Evolutionary conservation across 139 green algal species (phyloP).

Genomic region (Chlorella sp.): DNA sequence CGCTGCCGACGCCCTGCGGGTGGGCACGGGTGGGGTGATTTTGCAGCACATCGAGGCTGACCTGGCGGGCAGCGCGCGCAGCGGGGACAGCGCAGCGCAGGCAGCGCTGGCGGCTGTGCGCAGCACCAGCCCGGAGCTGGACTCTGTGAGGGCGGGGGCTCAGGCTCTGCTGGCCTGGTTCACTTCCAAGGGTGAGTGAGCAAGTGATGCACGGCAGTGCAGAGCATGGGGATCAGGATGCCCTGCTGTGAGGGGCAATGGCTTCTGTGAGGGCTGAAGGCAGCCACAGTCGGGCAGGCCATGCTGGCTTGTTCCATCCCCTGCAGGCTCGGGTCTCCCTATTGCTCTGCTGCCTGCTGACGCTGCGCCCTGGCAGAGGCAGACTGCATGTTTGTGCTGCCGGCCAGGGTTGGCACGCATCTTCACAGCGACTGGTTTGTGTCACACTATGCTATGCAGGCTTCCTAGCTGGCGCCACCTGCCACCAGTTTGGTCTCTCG

Average conservation of each 20-base stretch:
- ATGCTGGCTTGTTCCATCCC: no score
- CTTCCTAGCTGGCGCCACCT: background rate
- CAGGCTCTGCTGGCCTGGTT: conserved; percentile 39
- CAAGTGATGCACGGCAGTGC: no score
- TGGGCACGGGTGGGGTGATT: background rate
- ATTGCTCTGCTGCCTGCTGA: no score
- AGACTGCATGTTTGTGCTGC: no score
- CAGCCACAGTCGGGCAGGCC: no score
- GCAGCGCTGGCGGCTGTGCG: conserved; percentile 12
- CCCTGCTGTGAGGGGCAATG: no score
- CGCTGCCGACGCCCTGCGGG: background rate
- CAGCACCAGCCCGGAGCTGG: conserved; percentile 36
- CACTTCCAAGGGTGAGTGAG: conserved; percentile 20
- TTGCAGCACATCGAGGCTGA: conserved; percentile 29
- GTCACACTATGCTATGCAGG: background rate
- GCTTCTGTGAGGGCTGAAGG: no score
- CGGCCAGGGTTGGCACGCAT: no score
- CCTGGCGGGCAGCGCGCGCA: conserved; percentile 1
- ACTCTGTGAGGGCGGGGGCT: conserved; percentile 15
- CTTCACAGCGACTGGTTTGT: no score
- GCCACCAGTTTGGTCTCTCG: conserved; percentile 40
- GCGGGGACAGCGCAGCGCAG: background rate
- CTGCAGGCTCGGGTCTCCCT: no score
- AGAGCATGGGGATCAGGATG: no score
- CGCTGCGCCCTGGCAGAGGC: no score